phyloP scores from a whole-genome alignment of 176 grass and related monocot genomes.

The Phoenix dactylifera region DNA sequence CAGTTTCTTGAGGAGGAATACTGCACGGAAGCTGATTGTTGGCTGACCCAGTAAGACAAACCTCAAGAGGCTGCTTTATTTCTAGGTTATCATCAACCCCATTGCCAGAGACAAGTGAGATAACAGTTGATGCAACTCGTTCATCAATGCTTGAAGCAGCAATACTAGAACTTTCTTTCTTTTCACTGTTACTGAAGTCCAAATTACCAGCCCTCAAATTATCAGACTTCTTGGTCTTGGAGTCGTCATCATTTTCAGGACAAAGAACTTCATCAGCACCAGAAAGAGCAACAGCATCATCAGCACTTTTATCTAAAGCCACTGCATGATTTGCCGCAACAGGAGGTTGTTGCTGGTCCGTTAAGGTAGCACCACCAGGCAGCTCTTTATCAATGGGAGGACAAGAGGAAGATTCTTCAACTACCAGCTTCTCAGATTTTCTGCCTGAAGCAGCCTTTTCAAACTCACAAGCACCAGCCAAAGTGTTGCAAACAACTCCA shows the following conservation, averaged over 20 bases:
- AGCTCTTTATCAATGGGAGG: conserved; percentile 21
- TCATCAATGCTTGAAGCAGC: conserved; percentile 17
- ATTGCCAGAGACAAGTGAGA: conserved; percentile 11
- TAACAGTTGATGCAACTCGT: conserved; percentile 1
- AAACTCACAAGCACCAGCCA: conserved; percentile 4
- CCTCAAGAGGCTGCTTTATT: conserved; percentile 22
- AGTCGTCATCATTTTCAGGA: background rate
- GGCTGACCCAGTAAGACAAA: conserved; percentile 32
- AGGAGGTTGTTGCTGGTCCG: conserved; percentile 11
- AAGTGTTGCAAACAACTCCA: conserved; percentile 1
- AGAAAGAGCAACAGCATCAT: conserved; percentile 6
- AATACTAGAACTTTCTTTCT: conserved; percentile 15
- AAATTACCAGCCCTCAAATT: background rate
- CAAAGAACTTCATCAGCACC: conserved; percentile 16
- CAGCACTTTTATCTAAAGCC: conserved; percentile 3
- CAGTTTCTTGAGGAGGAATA: conserved; percentile 20
- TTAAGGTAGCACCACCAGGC: conserved; percentile 10
- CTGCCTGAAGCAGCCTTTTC: conserved; percentile 3
- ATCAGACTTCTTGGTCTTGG: conserved; percentile 13
- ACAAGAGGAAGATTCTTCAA: conserved; percentile 22
- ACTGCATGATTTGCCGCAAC: conserved; percentile 6
- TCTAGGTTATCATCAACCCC: conserved; percentile 20
- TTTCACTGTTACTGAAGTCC: conserved; percentile 15
- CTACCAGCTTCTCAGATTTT: conserved; percentile 8
- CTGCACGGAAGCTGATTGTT: conserved; percentile 14